Conservation (phyloP, 2,329 filamentous ascomycete species). For the Parasarocladium wereldwijsianum region DNA sequence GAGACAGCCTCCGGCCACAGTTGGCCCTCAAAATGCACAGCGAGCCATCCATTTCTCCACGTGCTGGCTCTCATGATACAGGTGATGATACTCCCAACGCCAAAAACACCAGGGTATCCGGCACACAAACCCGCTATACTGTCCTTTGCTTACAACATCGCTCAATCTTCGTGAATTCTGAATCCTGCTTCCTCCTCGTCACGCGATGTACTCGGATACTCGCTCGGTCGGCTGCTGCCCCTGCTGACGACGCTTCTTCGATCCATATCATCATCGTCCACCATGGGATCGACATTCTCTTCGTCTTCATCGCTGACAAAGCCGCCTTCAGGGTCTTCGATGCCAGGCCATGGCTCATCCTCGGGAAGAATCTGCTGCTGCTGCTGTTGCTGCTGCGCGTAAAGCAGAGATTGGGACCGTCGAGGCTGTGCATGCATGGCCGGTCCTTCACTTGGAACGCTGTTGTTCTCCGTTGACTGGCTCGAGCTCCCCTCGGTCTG, state of each 20-base stretch:
- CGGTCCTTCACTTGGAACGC: too few species aligned
- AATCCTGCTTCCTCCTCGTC: slow-evolving; percentile 15
- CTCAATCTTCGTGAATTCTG: slow-evolving; percentile 27
- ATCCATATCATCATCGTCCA: too few species aligned
- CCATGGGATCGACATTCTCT: slow-evolving; percentile 34
- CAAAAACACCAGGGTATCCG: too few species aligned
- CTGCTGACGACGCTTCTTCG: too few species aligned
- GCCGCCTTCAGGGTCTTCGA: slow-evolving; percentile 36
- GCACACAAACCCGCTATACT: too few species aligned
- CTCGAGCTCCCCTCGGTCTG: slow-evolving; percentile 13
- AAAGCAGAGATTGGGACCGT: slow-evolving; percentile 10
- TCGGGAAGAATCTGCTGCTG: slow-evolving; percentile 21
- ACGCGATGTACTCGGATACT: slow-evolving; percentile 38
- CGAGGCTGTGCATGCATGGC: slow-evolving; percentile 12
- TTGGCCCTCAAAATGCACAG: too few species aligned
- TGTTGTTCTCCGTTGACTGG: slow-evolving; percentile 10
- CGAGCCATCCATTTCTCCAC: too few species aligned
- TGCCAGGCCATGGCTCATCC: slow-evolving; percentile 42
- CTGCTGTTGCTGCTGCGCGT: slow-evolving; percentile 14
- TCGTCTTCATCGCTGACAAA: slow-evolving; percentile 26
- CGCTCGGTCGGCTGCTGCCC: slow-evolving; percentile 36
- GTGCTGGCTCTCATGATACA: too few species aligned
- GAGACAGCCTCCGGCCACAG: too few species aligned
- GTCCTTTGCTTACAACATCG: too few species aligned
- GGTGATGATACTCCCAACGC: too few species aligned